These are phyloP conservation scores for Lasiodiplodia gonubiensis DNA, from an alignment of 2,329 filamentous ascomycete genomes.

Conservation along the genomic window DNA sequence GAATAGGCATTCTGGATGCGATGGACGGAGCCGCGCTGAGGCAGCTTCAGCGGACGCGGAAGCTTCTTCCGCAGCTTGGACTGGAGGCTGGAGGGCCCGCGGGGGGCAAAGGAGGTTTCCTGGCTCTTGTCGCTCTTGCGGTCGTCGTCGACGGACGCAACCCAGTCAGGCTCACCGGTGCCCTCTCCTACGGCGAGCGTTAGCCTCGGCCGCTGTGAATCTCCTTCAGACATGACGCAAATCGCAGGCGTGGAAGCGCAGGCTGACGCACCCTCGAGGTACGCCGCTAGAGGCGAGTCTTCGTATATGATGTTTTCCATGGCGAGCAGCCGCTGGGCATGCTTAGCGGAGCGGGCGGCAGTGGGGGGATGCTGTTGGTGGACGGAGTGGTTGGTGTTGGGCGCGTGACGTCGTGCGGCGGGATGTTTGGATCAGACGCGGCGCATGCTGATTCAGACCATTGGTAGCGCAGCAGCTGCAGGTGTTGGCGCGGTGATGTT, in stretches of 20 bases:
- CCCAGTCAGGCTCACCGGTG: constrained; percentile 34
- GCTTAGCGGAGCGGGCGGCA: constrained; percentile 25
- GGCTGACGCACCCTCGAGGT: constrained; percentile 75
- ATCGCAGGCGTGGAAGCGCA: constrained; percentile 27
- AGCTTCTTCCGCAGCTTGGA: constrained; percentile 56
- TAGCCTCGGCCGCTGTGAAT: constrained; percentile 31
- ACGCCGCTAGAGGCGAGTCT: constrained; percentile 85
- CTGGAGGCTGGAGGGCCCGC: constrained; percentile 56
- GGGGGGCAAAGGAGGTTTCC: constrained; percentile 55
- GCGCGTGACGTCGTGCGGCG: constrained; percentile 26
- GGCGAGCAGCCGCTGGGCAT: constrained; percentile 33
- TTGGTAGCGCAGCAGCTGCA: not conserved
- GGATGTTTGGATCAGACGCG: constrained; percentile 24
- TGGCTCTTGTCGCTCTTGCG: constrained; percentile 6
- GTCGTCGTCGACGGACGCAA: constrained; percentile 22
- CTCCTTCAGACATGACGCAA: constrained; percentile 28
- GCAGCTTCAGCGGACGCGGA: constrained; percentile 53
- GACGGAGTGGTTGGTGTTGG: not conserved
- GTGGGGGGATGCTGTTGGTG: constrained; percentile 5
- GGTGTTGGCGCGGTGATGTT: constrained; percentile 10
- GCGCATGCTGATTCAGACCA: constrained; percentile 26
- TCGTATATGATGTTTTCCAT: constrained; percentile 92
- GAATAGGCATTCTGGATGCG: constrained; percentile 47
- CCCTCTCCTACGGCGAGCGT: constrained; percentile 42
- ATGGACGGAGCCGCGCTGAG: constrained; percentile 46